phyloP scores from a whole-genome alignment of 1,284 basidiomycete species.

The Rhodotorula sp. region DNA sequence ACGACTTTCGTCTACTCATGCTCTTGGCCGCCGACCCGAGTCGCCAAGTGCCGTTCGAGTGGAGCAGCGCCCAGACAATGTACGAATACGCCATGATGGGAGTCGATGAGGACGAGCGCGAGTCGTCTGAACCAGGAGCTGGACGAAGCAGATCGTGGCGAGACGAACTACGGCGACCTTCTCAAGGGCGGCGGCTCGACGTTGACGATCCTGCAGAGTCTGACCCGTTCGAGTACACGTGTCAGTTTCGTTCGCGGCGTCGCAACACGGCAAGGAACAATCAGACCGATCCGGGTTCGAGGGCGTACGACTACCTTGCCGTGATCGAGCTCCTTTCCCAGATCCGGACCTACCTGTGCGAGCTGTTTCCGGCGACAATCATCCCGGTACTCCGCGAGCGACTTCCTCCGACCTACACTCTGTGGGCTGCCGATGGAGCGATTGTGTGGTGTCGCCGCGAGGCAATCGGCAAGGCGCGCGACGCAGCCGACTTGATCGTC shows the following conservation, averaged over 20 bases:
- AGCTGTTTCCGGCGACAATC: constrained; percentile 21
- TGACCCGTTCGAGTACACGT: neutral
- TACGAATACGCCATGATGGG: constrained; percentile 20
- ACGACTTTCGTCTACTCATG: constrained; percentile 19
- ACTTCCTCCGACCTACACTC: constrained; percentile 15
- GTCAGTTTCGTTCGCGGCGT: constrained; percentile 15
- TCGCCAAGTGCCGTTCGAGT: constrained; percentile 11
- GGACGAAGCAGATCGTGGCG: neutral
- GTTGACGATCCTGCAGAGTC: neutral
- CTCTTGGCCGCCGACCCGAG: constrained; percentile 18
- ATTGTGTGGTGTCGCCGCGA: constrained; percentile 17
- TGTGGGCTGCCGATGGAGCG: constrained; percentile 25
- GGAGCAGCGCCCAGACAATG: constrained; percentile 10
- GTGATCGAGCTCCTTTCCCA: constrained; percentile 20
- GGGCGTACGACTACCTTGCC: constrained; percentile 31
- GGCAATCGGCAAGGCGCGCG: constrained; percentile 8
- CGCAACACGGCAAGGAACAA: neutral
- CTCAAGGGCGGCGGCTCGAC: constrained; percentile 4
- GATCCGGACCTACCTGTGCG: constrained; percentile 28
- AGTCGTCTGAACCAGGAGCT: neutral
- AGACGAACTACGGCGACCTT: neutral
- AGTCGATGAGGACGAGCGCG: neutral
- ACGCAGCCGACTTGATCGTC: constrained; percentile 17
- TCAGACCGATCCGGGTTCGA: too few relatives aligned
- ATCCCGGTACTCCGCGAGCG: constrained; percentile 10